phyloP scores from a whole-genome alignment of 805 yeast genomes.

The Suhomyces kilbournensis region DNA sequence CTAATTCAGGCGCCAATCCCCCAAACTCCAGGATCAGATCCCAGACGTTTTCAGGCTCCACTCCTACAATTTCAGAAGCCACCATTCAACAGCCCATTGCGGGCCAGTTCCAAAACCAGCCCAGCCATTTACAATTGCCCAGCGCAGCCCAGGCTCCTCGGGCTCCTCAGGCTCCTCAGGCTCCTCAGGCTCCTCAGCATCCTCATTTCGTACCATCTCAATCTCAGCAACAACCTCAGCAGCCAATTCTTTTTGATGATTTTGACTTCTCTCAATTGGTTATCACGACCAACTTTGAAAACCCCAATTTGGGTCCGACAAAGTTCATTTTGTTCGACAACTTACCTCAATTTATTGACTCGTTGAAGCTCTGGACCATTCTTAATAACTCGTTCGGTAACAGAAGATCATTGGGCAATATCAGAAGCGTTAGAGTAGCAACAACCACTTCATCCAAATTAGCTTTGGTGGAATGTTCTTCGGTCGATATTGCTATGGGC shows the following conservation, averaged over 20 bases:
- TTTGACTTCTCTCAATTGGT: conserved; percentile 56
- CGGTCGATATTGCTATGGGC: conserved; percentile 70
- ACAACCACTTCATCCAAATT: conserved; percentile 18
- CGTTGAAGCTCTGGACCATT: conserved; percentile 31
- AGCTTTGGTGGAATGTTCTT: conserved; percentile 65
- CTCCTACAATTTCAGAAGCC: conserved; percentile 22
- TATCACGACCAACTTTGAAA: conserved; percentile 70
- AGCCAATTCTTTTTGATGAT: conserved; percentile 41
- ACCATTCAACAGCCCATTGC: conserved; percentile 5
- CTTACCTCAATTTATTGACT: conserved; percentile 69
- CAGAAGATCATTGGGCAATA: conserved; percentile 61
- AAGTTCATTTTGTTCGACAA: conserved; percentile 76
- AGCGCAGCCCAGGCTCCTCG: neutral
- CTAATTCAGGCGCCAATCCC: conserved; percentile 4
- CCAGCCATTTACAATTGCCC: conserved; percentile 5
- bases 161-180: neutral
- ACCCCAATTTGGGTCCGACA: conserved; percentile 70
- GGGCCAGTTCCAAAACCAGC: conserved; percentile 13
- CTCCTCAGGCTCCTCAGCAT: conserved; percentile 2
- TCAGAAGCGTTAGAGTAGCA: conserved; percentile 50
- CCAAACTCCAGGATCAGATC: conserved; percentile 31
- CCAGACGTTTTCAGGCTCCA: conserved; percentile 40
- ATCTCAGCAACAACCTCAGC: neutral
- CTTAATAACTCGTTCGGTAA: conserved; percentile 46
- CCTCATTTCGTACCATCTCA: neutral